Evolutionary conservation across 768 basidiomycete genomes (phyloP), one percentile per base, ranked within the genome.

Genomic region (Naganishia antarctica): DNA sequence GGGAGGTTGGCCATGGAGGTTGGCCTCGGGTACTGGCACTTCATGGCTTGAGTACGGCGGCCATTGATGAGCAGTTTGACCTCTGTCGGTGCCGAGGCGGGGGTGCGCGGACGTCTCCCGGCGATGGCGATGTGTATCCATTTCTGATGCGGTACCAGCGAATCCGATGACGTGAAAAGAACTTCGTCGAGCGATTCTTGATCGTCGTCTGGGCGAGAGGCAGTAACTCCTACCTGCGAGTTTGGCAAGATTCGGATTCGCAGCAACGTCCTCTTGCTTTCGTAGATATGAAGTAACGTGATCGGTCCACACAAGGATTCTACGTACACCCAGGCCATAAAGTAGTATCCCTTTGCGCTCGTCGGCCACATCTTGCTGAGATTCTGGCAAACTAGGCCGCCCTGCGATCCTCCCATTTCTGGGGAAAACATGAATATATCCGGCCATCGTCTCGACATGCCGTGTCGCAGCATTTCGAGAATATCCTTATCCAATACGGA

Each of bases 301-400:
- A 77, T 63, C 4, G 76, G 72, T 31, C 70, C 67, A 47, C 74
- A 71, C 26, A 77, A 60, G 59, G 74, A 74, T 44, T 69, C 66
- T 57, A 77, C 70, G 48, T 75, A 70, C 1, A 77, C 46, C 76
- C 76, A 77, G 40, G 70, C 75, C 28, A 71, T 73, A 53, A 75
- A 77, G 45, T 70, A 71, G 66, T 73, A 74, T 6, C 76, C 76
- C 43, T 71, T 73, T 4, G 67, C 65, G 16, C 66, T 46, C 18
- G 57, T 50, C 21, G 71, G 70, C 76, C 76, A 77, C 8, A 61
- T 25, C 41, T 72, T 63, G 0, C 71, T 73, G 3, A 72, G 31
- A 37, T 73, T 74, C 16, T 64, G 61, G 46, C 71, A 31, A 29
- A 69, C 68, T 46, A 75, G 37, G 6, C 71, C 70, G 18, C 74